A percentile compares a stretch with the other conserved stretches of the same genome.
Evolutionary conservation across 495 filamentous ascomycete genomes (phyloP).

Genomic region (Extremus antarcticus): DNA sequence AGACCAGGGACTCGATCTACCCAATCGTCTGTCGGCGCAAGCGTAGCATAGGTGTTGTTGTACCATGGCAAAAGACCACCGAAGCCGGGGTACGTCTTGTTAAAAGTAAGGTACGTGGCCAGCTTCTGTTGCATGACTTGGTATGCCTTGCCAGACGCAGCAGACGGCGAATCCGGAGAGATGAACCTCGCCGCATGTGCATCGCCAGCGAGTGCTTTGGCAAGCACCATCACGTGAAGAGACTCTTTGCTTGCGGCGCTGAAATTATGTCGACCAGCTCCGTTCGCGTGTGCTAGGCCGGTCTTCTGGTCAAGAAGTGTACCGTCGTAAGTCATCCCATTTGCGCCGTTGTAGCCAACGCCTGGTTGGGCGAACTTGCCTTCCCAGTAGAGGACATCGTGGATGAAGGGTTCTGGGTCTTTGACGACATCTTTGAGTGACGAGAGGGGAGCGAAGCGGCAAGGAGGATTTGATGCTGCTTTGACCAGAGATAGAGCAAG

Average conservation of each 20-base stretch:
- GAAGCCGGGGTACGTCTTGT: conserved; percentile 31
- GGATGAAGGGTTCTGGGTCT: conserved; percentile 22
- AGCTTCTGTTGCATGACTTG: conserved; percentile 29
- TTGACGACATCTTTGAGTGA: conserved; percentile 22
- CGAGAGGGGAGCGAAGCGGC: conserved; percentile 26
- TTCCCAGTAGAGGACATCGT: conserved; percentile 31
- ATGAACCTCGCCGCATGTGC: conserved; percentile 26
- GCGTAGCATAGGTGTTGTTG: conserved; percentile 15
- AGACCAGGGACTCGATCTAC: conserved; percentile 28
- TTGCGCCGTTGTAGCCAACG: conserved; percentile 27
- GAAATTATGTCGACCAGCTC: conserved; percentile 25
- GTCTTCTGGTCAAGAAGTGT: conserved; percentile 29
- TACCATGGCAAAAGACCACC: conserved; percentile 32
- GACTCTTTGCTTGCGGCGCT: conserved; percentile 33
- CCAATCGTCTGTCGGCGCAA: conserved; percentile 28
- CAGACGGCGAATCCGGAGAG: conserved; percentile 20
- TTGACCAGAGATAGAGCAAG: background rate
- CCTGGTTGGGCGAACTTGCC: conserved; percentile 31
- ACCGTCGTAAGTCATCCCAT: conserved; percentile 33
- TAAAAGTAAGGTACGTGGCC: conserved; percentile 30
- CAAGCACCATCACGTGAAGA: conserved; percentile 31
- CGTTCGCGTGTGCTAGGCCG: conserved; percentile 20
- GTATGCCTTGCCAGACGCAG: conserved; percentile 22
- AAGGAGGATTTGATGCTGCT: conserved; percentile 14
- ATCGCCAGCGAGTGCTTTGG: conserved; percentile 27